Percentiles rank a stretch among this genome's conserved stretches.
Conservation (phyloP, 345 rosid species). For the Pistacia vera region DNA sequence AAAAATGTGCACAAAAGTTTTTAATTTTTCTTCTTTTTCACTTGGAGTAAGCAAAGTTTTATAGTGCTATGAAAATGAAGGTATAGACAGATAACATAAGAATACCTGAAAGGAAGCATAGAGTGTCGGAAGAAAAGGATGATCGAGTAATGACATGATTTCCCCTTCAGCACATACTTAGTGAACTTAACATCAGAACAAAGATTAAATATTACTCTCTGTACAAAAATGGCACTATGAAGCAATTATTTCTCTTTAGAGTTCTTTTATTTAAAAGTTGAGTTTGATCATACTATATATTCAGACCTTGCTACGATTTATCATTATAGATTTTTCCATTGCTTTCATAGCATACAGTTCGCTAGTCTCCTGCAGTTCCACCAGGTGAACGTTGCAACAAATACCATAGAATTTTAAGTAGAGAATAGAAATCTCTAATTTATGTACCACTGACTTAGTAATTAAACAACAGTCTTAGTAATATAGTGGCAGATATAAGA, state of each 20-base stretch:
- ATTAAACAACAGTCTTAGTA: neutral
- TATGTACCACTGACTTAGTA: neutral
- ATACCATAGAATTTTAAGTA: neutral
- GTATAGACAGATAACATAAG: conserved; percentile 8
- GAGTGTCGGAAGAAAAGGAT: conserved; percentile 92
- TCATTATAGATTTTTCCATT: conserved; percentile 89
- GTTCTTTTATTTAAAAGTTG: neutral
- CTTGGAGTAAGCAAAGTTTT: neutral
- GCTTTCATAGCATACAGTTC: conserved; percentile 95
- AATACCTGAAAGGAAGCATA: conserved; percentile 91
- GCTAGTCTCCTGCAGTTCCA: conserved; percentile 77
- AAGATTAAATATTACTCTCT: neutral
- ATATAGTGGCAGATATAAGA: neutral
- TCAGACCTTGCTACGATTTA: conserved; percentile 86
- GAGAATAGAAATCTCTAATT: neutral
- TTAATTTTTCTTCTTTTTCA: neutral
- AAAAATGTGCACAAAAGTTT: neutral
- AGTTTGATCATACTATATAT: neutral
- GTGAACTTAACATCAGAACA: conserved; percentile 60
- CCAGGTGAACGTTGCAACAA: conserved; percentile 75
- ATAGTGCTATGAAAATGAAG: neutral
- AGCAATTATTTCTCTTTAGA: neutral
- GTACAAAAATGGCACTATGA: neutral
- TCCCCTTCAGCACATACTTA: conserved; percentile 94
- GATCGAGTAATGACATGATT: conserved; percentile 84